These are phyloP conservation scores for Fusarium sp. DNA, from an alignment of 2,329 filamentous ascomycete species.

Conservation along the genomic window DNA sequence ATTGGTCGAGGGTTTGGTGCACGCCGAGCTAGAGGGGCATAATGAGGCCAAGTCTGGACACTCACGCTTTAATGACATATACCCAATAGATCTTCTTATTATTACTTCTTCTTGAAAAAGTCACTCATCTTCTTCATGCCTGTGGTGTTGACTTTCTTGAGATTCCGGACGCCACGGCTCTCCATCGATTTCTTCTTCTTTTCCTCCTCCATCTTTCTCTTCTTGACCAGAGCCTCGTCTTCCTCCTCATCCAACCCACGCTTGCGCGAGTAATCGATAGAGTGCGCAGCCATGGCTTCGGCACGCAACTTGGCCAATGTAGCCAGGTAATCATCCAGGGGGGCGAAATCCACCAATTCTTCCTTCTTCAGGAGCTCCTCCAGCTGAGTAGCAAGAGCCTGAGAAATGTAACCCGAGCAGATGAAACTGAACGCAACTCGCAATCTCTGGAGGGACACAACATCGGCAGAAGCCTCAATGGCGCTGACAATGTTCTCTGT, in stretches of 20 bases:
- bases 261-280: constrained; percentile 79
- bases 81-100: constrained; percentile 45
- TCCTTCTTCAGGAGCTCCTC: constrained; percentile 54
- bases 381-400: constrained; percentile 57
- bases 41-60: constrained; percentile 33
- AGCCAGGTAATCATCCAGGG: constrained; percentile 76
- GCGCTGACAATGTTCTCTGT: constrained; percentile 54
- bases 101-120: constrained; percentile 82
- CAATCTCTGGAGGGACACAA: constrained; percentile 71
- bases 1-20: constrained; percentile 52
- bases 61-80: constrained; percentile 44
- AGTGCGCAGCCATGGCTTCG: constrained; percentile 76
- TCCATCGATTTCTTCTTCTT: constrained; percentile 82
- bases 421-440: constrained; percentile 74
- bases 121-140: constrained; percentile 98
- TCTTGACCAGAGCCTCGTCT: constrained; percentile 76
- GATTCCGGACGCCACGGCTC: constrained; percentile 79
- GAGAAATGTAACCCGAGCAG: constrained; percentile 68
- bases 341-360: constrained; percentile 70
- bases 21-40: constrained; percentile 51
- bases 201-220: constrained; percentile 86
- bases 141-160: constrained; percentile 89
- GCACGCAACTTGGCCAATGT: constrained; percentile 74
- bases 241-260: constrained; percentile 74
- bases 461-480: constrained; percentile 59